Conservation (phyloP, 805 yeast species). For the Pichia exigua region DNA sequence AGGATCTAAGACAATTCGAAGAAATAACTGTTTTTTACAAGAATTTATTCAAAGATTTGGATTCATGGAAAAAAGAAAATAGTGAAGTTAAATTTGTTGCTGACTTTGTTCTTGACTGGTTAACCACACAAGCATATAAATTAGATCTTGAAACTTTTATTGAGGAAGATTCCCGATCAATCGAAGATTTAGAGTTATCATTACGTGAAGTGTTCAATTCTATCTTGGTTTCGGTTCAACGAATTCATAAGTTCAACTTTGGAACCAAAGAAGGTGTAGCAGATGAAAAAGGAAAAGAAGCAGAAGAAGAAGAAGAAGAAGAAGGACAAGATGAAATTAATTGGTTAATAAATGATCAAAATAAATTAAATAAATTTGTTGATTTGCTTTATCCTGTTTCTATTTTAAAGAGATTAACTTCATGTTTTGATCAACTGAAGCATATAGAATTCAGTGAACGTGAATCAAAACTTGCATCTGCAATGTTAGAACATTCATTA, state of each 20-base stretch:
- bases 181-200: conserved; percentile 36
- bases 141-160: conserved; percentile 13
- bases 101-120: conserved; percentile 42
- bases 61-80: conserved; percentile 29
- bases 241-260: conserved; percentile 33
- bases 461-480: conserved; percentile 34
- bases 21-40: conserved; percentile 19
- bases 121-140: conserved; percentile 18
- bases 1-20: conserved; percentile 13
- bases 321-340: conserved; percentile 36
- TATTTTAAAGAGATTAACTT: conserved; percentile 11
- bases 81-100: conserved; percentile 37
- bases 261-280: conserved; percentile 10
- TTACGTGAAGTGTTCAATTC: conserved; percentile 49
- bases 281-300: no score
- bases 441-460: conserved; percentile 30
- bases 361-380: conserved; percentile 33
- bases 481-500: conserved; percentile 45
- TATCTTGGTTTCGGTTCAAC: conserved; percentile 63
- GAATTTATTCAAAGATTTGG: conserved; percentile 24
- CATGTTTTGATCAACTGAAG: conserved; percentile 30
- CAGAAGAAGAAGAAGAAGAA: background rate
- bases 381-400: conserved; percentile 28
- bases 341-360: conserved; percentile 57
- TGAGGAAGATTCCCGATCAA: conserved; percentile 22